Conservation (phyloP, 352 stramenopile species). For the Paralagenidium karlingii region DNA sequence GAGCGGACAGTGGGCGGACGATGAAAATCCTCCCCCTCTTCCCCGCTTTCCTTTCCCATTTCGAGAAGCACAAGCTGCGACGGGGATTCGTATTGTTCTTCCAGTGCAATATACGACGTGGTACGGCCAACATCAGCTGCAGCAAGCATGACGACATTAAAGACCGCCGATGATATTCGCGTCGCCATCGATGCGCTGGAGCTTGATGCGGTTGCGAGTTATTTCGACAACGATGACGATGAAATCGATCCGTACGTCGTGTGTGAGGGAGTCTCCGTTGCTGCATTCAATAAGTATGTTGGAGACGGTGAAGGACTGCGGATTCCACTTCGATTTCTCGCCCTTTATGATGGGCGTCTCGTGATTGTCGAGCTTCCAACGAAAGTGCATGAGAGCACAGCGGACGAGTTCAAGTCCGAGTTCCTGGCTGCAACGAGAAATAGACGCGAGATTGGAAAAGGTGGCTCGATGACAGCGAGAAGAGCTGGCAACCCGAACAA, state of each 20-base stretch:
- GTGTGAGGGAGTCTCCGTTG: constrained; percentile 11
- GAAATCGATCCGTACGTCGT: constrained; percentile 10
- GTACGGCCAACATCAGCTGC: too few species aligned
- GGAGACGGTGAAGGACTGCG: constrained; percentile 6
- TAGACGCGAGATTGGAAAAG: background rate
- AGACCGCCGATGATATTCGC: constrained; percentile 4
- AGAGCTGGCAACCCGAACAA: constrained; percentile 5
- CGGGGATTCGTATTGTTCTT: too few species aligned
- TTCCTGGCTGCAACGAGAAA: constrained; percentile 8
- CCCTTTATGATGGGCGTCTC: constrained; percentile 7
- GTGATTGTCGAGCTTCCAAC: constrained; percentile 5
- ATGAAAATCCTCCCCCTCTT: too few species aligned
- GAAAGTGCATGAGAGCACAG: constrained; percentile 7
- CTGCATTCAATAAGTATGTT: constrained; percentile 12
- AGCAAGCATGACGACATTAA: constrained; percentile 4
- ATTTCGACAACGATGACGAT: constrained; percentile 4
- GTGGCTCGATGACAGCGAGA: constrained; percentile 6
- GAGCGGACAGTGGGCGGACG: too few species aligned
- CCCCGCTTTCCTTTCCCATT: too few species aligned
- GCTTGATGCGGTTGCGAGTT: background rate
- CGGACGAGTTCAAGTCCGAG: background rate
- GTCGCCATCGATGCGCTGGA: constrained; percentile 1
- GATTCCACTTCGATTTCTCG: constrained; percentile 9
- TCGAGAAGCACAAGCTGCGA: too few species aligned
- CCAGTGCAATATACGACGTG: too few species aligned